Evolutionary conservation across 148 eudicot species (phyloP), one percentile per base, ranked within the genome.

Genomic region (Diospyros kaki): DNA sequence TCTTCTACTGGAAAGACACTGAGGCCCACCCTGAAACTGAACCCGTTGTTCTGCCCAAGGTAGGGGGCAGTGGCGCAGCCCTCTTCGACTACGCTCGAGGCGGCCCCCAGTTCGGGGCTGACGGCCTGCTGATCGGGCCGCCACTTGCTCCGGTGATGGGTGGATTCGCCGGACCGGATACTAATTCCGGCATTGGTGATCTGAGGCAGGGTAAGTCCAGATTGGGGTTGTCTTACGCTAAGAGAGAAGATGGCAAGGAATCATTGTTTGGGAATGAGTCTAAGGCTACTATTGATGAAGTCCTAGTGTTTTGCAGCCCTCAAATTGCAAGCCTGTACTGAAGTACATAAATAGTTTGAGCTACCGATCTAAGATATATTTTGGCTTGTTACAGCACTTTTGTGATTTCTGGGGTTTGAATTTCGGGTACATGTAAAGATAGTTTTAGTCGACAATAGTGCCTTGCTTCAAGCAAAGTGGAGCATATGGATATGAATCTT

Each of bases 161-260:
- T 17, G 93, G 85, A 39, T 88, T 90, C 79, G 85, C 91, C 0
- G 98, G 92, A 46, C 93, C 91, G 0, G 93, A 95, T 78, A 80
- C 93, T 0, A 91, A 84, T 70, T 86, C 89, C 0, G 97, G 98
- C 14, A 82, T 87, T 17, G 98, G 98, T 64, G 95, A 95, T 69
- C 75, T 95, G 50, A 92, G 85, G 80, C 92, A 95, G 75, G 97
- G 89, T 0, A 95, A 86, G 88, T 95, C 98, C 38, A 91, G 96
- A 78, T 75, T 92, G 42, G 97, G 96, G 63, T 69, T 92, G 74
- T 89, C 93, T 50, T 92, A 92, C 84, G 96, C 92, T 66, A 89
- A 89, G 72, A 89, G 96, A 66, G 84, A 90, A 3, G 97, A 95
- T 86, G 93, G 91, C 64, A 92, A 89, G 76, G 90, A 85, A 72